Evolutionary conservation across 495 filamentous ascomycete genomes (phyloP).

Genomic region (Viridothelium virens): DNA sequence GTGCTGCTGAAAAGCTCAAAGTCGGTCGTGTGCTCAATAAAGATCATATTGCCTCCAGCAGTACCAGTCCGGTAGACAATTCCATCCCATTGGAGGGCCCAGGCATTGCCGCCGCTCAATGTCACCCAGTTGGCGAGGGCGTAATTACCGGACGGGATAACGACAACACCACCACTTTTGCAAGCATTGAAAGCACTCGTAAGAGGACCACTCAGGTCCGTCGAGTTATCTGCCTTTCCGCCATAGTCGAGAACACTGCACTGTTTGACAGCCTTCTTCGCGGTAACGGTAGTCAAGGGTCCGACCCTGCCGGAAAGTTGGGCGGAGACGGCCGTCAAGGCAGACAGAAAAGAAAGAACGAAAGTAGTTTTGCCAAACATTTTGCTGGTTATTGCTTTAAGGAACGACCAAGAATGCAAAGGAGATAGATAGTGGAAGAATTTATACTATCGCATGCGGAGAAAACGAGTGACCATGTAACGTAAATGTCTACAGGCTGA

Average conservation of each 20-base stretch:
- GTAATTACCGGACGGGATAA: conserved; percentile 22
- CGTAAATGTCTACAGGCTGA: conserved; percentile 2
- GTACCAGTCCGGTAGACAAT: conserved; percentile 34
- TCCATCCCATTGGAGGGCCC: conserved; percentile 36
- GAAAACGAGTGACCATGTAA: conserved; percentile 8
- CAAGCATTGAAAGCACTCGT: conserved; percentile 23
- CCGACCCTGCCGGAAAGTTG: conserved; percentile 21
- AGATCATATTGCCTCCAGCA: conserved; percentile 38
- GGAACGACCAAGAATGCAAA: not conserved
- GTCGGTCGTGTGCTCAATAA: conserved; percentile 28
- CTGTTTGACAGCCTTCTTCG: conserved; percentile 24
- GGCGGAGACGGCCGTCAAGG: conserved; percentile 16
- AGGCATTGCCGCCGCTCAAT: conserved; percentile 29
- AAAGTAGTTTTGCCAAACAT: conserved; percentile 10
- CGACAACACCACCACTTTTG: conserved; percentile 25
- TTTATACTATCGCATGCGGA: conserved; percentile 7
- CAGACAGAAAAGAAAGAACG: not conserved
- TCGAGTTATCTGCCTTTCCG: conserved; percentile 24
- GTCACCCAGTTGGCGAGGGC: conserved; percentile 35
- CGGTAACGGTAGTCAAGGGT: conserved; percentile 22
- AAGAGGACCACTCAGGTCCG: conserved; percentile 19
- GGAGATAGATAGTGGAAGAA: not conserved
- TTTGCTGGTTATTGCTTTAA: not conserved
- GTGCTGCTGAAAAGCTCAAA: conserved; percentile 30
- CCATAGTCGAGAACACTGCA: conserved; percentile 30